These are phyloP conservation scores for Auricularia sp. DNA, from an alignment of 768 basidiomycete species.

Conservation along the genomic window DNA sequence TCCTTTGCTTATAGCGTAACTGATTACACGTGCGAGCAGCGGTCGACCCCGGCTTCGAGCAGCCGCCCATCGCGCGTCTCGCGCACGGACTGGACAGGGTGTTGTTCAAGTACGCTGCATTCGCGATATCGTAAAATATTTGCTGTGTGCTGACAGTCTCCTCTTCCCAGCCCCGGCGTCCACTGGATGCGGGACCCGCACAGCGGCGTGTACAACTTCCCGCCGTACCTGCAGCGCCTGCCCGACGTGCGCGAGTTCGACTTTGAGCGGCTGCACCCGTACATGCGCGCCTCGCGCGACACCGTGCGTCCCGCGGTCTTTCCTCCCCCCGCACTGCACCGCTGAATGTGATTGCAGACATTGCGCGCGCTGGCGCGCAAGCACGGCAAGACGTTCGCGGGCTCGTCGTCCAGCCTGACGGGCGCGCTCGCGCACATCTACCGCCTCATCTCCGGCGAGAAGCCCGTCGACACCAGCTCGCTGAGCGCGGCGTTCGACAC, in stretches of 20 bases:
- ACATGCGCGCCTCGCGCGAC: slow-evolving; percentile 72
- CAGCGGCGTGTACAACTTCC: slow-evolving; percentile 78
- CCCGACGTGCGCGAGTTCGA: slow-evolving; percentile 77
- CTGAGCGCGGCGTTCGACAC: slow-evolving; percentile 51
- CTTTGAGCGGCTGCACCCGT: slow-evolving; percentile 65
- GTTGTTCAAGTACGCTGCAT: slow-evolving; percentile 56
- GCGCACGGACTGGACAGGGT: slow-evolving; percentile 60
- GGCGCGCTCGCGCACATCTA: slow-evolving; percentile 82
- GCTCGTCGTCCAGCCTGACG: slow-evolving; percentile 85
- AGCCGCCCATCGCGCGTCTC: slow-evolving; percentile 51
- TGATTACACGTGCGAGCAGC: slow-evolving; percentile 24
- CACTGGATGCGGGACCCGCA: slow-evolving; percentile 84
- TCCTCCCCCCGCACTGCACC: not conserved
- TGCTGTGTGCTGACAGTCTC: not conserved
- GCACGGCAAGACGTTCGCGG: slow-evolving; percentile 55
- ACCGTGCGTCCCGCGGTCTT: slow-evolving; percentile 30
- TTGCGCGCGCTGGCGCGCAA: slow-evolving; percentile 49
- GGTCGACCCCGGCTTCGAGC: slow-evolving; percentile 31
- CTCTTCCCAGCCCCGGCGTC: slow-evolving; percentile 58
- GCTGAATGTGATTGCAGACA: slow-evolving; percentile 35
- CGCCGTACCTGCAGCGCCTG: slow-evolving; percentile 58
- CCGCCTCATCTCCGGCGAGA: slow-evolving; percentile 70
- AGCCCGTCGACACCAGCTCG: slow-evolving; percentile 47
- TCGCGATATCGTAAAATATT: not conserved
- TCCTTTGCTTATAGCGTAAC: too few relatives aligned